Percentiles rank a stretch among this genome's conserved stretches.
phyloP scores from a whole-genome alignment of 495 filamentous ascomycete genomes.

The Lineolata rhizophorae region DNA sequence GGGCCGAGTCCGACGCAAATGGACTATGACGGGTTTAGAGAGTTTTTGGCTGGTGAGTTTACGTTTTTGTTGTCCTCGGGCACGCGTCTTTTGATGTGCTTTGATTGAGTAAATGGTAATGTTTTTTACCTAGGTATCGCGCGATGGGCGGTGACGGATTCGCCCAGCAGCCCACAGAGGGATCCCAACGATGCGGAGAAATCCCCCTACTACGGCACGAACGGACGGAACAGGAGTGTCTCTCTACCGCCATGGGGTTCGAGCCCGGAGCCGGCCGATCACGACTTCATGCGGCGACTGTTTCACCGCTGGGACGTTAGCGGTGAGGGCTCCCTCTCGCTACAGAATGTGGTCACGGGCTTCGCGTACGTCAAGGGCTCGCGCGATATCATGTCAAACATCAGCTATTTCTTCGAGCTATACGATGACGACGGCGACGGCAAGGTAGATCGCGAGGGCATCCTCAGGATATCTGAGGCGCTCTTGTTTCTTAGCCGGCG shows the following conservation, averaged over 20 bases:
- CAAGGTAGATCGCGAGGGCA: conserved; percentile 89
- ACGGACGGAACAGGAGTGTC: conserved; percentile 24
- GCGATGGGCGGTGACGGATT: conserved; percentile 78
- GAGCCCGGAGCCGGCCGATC: conserved; percentile 68
- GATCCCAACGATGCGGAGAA: conserved; percentile 12
- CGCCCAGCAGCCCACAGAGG: conserved; percentile 33
- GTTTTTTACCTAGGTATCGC: conserved; percentile 36
- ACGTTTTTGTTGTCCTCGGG: background rate
- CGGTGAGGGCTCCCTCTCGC: conserved; percentile 46
- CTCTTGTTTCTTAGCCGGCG: conserved; percentile 77
- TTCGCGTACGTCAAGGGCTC: conserved; percentile 78
- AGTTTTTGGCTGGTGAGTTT: conserved; percentile 50
- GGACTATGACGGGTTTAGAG: conserved; percentile 90
- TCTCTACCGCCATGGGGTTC: conserved; percentile 47
- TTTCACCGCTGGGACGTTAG: conserved; percentile 76
- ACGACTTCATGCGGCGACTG: conserved; percentile 82
- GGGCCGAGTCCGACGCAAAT: conserved; percentile 76
- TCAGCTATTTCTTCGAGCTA: conserved; percentile 91
- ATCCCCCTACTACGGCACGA: conserved; percentile 31
- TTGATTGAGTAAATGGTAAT: no score
- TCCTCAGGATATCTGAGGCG: conserved; percentile 82
- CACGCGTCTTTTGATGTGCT: no score
- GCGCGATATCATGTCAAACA: conserved; percentile 87
- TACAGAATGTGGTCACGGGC: conserved; percentile 82
- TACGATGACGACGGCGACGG: conserved; percentile 88